Percentiles rank a stretch among this genome's conserved stretches.
Evolutionary conservation across 805 yeast genomes (phyloP).

Genomic region (Sugiyamaella americana): DNA sequence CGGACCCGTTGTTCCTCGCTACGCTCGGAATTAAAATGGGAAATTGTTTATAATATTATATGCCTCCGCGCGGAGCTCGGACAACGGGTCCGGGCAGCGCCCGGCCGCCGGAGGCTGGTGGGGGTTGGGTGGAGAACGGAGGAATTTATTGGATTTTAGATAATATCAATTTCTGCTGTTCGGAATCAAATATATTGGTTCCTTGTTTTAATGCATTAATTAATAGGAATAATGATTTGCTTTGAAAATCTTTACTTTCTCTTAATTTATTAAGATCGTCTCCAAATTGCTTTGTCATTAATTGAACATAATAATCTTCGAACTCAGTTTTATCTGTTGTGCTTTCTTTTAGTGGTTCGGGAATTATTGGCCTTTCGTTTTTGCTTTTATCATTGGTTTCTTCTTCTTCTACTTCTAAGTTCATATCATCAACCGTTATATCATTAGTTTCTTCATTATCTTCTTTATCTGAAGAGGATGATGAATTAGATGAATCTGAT

Average conservation of each 20-base stretch:
- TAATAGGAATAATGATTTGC: constrained; percentile 29
- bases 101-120: no score
- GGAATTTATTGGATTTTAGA: background rate
- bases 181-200: constrained; percentile 31
- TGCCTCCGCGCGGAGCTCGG: no score
- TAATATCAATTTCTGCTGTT: constrained; percentile 24
- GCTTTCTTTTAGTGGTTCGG: background rate
- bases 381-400: background rate
- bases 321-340: constrained; percentile 12
- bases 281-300: constrained; percentile 44
- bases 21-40: no score
- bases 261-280: constrained; percentile 38
- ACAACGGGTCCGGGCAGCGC: no score
- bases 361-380: constrained; percentile 5
- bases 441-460: constrained; percentile 3
- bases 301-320: constrained; percentile 38
- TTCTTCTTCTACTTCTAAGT: constrained; percentile 19
- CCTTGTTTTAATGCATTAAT: constrained; percentile 35
- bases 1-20: background rate
- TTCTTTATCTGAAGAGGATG: constrained; percentile 5
- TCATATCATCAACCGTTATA: constrained; percentile 1
- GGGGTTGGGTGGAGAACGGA: no score
- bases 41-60: no score
- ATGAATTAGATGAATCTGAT: constrained; percentile 14
- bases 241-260: constrained; percentile 38